These are phyloP conservation scores for Cystobasidium ongulense DNA, from an alignment of 768 basidiomycete species.

Conservation along the genomic window DNA sequence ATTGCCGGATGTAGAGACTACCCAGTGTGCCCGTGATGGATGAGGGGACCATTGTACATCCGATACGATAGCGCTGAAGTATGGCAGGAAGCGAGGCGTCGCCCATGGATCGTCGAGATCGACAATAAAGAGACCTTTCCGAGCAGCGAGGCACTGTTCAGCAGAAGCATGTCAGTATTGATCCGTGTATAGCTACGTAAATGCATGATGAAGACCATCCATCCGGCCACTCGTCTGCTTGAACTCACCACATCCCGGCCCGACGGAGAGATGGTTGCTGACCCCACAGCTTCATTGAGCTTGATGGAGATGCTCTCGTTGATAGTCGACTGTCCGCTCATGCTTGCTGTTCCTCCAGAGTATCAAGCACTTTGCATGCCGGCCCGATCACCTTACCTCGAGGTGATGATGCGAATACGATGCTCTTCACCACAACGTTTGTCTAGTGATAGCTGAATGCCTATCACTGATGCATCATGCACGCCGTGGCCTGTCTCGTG, in stretches of 20 bases:
- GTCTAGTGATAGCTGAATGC: no score
- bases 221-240: no score
- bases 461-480: no score
- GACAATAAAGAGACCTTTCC: conserved; percentile 87
- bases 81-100: conserved; percentile 85
- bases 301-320: conserved; percentile 34
- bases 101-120: conserved; percentile 80
- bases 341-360: neutral
- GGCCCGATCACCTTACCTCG: conserved; percentile 10
- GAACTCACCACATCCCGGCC: conserved; percentile 62
- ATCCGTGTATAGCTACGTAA: no score
- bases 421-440: no score
- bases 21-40: conserved; percentile 62
- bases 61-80: conserved; percentile 83
- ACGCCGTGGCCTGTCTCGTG: no score
- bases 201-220: conserved; percentile 55
- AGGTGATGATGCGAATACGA: no score
- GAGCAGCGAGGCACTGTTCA: conserved; percentile 40
- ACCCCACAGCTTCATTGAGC: conserved; percentile 45
- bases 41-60: conserved; percentile 92
- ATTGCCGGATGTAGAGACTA: conserved; percentile 79
- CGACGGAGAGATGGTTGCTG: conserved; percentile 51
- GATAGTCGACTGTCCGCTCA: conserved; percentile 34
- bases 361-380: neutral
- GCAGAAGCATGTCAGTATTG: conserved; percentile 50